phyloP scores from a whole-genome alignment of 352 stramenopile species.

The Aphanomyces stellatus region DNA sequence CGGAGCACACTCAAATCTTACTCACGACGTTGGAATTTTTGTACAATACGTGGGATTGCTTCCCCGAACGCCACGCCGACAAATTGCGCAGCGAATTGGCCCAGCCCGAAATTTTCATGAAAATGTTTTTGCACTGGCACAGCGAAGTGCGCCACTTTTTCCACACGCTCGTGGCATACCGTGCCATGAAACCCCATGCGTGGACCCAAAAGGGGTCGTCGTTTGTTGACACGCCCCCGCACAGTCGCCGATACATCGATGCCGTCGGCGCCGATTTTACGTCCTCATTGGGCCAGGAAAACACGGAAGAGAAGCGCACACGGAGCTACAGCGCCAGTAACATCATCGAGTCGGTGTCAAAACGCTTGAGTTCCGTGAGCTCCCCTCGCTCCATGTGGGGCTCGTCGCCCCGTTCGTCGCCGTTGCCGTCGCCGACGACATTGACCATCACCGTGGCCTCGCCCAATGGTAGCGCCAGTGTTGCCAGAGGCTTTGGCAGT shows the following conservation, averaged over 20 bases:
- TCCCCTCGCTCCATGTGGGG: slow-evolving; percentile 32
- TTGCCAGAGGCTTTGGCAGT: slow-evolving; percentile 49
- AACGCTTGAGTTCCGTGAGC: slow-evolving; percentile 36
- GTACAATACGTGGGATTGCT: slow-evolving; percentile 87
- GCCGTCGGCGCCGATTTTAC: slow-evolving; percentile 83
- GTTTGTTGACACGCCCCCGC: slow-evolving; percentile 80
- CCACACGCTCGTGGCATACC: slow-evolving; percentile 77
- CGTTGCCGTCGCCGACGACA: slow-evolving; percentile 42
- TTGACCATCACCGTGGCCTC: slow-evolving; percentile 73
- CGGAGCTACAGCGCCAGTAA: slow-evolving; percentile 80
- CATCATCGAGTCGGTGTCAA: slow-evolving; percentile 72
- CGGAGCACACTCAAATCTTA: slow-evolving; percentile 80
- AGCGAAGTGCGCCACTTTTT: slow-evolving; percentile 82
- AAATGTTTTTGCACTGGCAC: slow-evolving; percentile 82
- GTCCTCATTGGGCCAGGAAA: slow-evolving; percentile 49
- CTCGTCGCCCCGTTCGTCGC: slow-evolving; percentile 50
- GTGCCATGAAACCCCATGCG: slow-evolving; percentile 75
- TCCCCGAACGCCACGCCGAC: slow-evolving; percentile 79
- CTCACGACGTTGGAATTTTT: slow-evolving; percentile 82
- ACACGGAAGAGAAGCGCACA: slow-evolving; percentile 41
- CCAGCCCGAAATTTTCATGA: slow-evolving; percentile 48
- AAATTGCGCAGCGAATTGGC: slow-evolving; percentile 78
- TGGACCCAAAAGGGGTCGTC: slow-evolving; percentile 80
- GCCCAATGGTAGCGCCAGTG: slow-evolving; percentile 34
- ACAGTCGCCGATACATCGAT: slow-evolving; percentile 81